Percentiles rank a stretch among this genome's conserved stretches.
Conservation (phyloP, 352 stramenopile genomes). For the Elongisporangium anandrum region DNA sequence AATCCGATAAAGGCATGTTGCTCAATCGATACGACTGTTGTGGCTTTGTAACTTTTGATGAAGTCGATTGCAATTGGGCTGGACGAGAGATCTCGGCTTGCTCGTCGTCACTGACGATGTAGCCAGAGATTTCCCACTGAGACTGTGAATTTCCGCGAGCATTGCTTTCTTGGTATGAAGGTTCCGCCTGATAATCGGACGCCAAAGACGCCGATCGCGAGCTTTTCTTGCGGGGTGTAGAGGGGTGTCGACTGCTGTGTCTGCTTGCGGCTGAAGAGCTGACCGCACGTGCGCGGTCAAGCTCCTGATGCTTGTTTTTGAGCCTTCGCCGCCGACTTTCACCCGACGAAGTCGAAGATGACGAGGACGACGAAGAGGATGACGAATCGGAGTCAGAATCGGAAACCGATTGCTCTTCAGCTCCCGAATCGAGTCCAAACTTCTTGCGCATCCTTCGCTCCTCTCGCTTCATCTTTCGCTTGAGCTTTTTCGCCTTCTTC, state of each 20-base stretch:
- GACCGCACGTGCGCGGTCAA: not conserved
- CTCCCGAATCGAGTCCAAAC: not conserved
- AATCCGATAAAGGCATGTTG: not conserved
- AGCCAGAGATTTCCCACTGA: not conserved
- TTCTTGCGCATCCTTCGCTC: slow-evolving; percentile 4
- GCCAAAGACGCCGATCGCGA: not conserved
- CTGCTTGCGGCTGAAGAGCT: not conserved
- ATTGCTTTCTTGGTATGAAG: no score
- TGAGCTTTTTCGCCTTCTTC: slow-evolving; percentile 18
- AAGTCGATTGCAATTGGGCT: not conserved
- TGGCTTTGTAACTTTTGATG: not conserved
- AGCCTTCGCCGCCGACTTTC: not conserved
- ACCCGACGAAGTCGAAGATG: not conserved
- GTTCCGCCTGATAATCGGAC: not conserved
- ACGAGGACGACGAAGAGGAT: not conserved
- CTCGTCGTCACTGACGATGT: not conserved
- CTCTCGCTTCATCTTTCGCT: slow-evolving; percentile 15
- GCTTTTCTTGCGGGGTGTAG: not conserved
- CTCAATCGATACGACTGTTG: not conserved
- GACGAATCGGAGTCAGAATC: not conserved
- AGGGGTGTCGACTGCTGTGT: not conserved
- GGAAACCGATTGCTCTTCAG: not conserved
- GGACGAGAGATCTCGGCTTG: not conserved
- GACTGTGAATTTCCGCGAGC: not conserved
- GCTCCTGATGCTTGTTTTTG: not conserved